Evolutionary conservation across 164 flowering plant species (phyloP).

Genomic region (Vitis riparia): DNA sequence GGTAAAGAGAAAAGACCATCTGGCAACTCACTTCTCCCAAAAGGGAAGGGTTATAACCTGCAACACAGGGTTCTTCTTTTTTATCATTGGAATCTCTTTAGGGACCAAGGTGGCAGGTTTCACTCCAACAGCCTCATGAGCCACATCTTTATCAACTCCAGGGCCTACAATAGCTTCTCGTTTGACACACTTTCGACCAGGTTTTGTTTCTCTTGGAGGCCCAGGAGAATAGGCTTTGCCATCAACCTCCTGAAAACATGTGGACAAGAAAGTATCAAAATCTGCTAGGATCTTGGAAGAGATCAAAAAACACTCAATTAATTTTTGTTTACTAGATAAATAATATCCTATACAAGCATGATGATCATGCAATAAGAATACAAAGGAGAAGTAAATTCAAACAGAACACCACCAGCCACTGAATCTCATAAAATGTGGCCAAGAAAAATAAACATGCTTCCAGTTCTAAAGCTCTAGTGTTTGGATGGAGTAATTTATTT

Average conservation of each 20-base stretch:
- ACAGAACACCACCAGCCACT: too few species aligned
- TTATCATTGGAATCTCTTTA: constrained; percentile 85
- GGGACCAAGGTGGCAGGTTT: constrained; percentile 73
- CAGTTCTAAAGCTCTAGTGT: too few species aligned
- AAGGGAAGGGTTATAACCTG: constrained; percentile 46
- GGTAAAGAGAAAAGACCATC: not conserved
- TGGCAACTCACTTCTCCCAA: not conserved
- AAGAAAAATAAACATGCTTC: too few species aligned
- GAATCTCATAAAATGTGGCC: too few species aligned
- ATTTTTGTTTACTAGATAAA: too few species aligned
- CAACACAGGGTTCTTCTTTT: constrained; percentile 78
- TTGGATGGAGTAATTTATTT: too few species aligned
- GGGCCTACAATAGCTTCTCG: constrained; percentile 82
- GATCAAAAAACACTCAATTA: too few species aligned
- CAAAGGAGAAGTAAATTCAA: too few species aligned
- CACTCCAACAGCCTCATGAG: constrained; percentile 93
- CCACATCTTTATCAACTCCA: constrained; percentile 80
- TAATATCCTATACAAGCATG: too few species aligned
- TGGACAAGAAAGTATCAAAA: too few species aligned
- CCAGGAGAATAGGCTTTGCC: constrained; percentile 19
- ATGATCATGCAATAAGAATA: too few species aligned
- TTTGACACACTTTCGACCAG: constrained; percentile 55
- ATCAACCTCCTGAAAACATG: constrained; percentile 36
- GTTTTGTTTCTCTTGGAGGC: constrained; percentile 14
- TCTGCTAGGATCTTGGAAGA: not conserved